Conservation (phyloP, 106 monocot species). For the Agapanthus africanus region DNA sequence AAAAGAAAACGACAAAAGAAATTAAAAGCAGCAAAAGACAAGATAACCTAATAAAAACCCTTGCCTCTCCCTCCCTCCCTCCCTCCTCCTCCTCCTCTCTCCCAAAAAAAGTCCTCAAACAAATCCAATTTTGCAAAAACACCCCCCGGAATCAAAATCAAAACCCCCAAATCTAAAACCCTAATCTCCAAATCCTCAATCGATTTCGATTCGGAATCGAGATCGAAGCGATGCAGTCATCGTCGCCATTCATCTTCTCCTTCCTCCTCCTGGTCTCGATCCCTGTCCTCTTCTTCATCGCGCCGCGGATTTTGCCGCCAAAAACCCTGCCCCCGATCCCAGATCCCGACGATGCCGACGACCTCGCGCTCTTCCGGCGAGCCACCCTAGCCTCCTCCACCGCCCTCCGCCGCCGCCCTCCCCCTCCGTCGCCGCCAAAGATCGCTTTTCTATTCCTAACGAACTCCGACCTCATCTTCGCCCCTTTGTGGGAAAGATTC, state of each 20-base stretch:
- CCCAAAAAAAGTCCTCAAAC: too few species aligned
- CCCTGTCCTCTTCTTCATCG: constrained; percentile 45
- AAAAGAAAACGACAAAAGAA: too few species aligned
- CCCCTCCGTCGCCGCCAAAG: constrained; percentile 33
- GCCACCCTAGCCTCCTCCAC: constrained; percentile 43
- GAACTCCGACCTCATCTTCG: constrained; percentile 62
- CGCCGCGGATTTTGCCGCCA: constrained; percentile 46
- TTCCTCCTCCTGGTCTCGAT: constrained; percentile 40
- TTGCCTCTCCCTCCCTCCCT: too few species aligned
- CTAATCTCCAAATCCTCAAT: too few species aligned
- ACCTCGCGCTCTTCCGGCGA: constrained; percentile 78
- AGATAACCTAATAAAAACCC: too few species aligned
- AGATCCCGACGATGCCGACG: constrained; percentile 52
- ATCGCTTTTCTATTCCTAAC: constrained; percentile 84
- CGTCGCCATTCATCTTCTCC: constrained; percentile 46
- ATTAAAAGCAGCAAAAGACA: too few species aligned
- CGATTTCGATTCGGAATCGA: too few species aligned
- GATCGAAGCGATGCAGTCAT: constrained; percentile 19
- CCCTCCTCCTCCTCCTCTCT: too few species aligned
- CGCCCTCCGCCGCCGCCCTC: constrained; percentile 10
- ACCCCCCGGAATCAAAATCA: too few species aligned
- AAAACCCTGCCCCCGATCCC: constrained; percentile 68
- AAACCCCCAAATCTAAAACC: too few species aligned
- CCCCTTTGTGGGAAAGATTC: constrained; percentile 75
- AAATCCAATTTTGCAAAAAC: too few species aligned